Conservation (phyloP, 2,329 filamentous ascomycete genomes). For the Westerdykella sp. region DNA sequence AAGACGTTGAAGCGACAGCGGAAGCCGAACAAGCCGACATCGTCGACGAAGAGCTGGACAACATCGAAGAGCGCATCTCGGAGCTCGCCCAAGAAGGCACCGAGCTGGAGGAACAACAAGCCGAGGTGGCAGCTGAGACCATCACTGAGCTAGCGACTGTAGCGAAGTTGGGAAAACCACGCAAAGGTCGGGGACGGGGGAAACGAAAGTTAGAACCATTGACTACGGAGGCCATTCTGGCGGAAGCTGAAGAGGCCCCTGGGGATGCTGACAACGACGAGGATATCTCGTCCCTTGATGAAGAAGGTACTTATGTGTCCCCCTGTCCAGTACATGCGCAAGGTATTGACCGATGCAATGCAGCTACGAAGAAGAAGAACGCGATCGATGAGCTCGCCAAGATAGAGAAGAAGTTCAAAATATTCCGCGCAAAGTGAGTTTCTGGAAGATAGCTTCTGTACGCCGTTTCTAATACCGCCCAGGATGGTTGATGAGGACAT, state of each 20-base stretch:
- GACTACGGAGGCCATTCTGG: constrained; percentile 44
- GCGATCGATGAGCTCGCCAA: constrained; percentile 73
- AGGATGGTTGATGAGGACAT: constrained; percentile 87
- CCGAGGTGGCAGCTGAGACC: constrained; percentile 27
- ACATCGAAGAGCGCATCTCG: constrained; percentile 32
- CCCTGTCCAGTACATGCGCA: neutral
- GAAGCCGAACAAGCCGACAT: constrained; percentile 25
- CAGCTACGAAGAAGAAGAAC: constrained; percentile 70
- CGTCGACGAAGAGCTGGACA: constrained; percentile 48
- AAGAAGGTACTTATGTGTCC: constrained; percentile 27
- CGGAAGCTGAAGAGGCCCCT: constrained; percentile 56
- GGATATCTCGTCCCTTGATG: constrained; percentile 30
- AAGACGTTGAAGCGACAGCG: constrained; percentile 16
- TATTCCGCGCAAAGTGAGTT: constrained; percentile 70
- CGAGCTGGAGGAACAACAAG: constrained; percentile 31
- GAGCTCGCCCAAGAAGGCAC: constrained; percentile 27
- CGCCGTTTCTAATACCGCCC: constrained; percentile 16
- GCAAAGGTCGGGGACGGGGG: constrained; percentile 40
- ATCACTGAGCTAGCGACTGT: constrained; percentile 32
- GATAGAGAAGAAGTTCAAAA: constrained; percentile 83
- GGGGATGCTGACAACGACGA: constrained; percentile 46
- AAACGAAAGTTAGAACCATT: constrained; percentile 46
- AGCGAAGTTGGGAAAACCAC: constrained; percentile 32
- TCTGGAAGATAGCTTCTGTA: constrained; percentile 1
- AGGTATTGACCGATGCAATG: neutral